These are phyloP conservation scores for Fusarium phyllophilum DNA, from an alignment of 2,329 filamentous ascomycete species.

Conservation along the genomic window DNA sequence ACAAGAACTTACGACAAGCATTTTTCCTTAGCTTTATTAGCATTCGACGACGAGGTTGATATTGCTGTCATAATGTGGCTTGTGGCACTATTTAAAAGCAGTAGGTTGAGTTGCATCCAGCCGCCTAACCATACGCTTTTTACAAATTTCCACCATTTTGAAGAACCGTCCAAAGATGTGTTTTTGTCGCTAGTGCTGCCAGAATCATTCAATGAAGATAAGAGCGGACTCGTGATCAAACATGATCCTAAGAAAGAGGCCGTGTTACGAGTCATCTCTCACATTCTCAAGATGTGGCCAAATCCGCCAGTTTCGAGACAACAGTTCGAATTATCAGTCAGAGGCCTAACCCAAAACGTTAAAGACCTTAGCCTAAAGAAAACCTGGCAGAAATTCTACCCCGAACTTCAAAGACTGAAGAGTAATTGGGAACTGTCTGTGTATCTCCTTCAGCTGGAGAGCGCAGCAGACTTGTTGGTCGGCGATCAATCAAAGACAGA, in stretches of 20 bases:
- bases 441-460: neutral
- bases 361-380: neutral
- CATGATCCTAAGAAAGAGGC: neutral
- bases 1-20: constrained; percentile 2
- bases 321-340: neutral
- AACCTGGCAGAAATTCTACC: neutral
- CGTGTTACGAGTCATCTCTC: neutral
- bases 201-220: fast-evolving
- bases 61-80: constrained; percentile 17
- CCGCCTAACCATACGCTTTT: constrained; percentile 4
- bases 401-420: constrained; percentile 1
- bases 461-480: neutral
- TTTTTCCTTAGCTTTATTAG: constrained; percentile 17
- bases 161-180: neutral
- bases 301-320: neutral
- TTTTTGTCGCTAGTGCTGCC: neutral
- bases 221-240: fast-evolving
- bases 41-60: neutral
- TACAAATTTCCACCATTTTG: constrained; percentile 10
- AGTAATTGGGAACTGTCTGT: neutral
- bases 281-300: constrained; percentile 1
- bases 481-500: neutral
- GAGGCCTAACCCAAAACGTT: fast-evolving
- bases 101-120: neutral
- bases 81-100: constrained; percentile 2